These are phyloP conservation scores for Plicaturopsis crispa DNA, from an alignment of 768 basidiomycete genomes.

Conservation along the genomic window DNA sequence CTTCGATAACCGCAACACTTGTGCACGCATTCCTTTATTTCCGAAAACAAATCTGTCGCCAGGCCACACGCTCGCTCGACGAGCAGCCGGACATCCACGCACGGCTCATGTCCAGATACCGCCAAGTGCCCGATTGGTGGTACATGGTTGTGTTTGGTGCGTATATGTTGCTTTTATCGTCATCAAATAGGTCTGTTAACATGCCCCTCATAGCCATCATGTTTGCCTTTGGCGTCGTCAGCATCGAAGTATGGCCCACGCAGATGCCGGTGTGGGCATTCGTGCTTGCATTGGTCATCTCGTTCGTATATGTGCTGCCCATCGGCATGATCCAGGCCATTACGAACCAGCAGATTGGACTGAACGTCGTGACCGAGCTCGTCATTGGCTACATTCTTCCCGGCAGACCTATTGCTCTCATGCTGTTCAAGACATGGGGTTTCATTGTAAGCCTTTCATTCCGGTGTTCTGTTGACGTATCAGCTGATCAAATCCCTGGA, in stretches of 20 bases:
- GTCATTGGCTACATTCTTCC: slow-evolving; percentile 38
- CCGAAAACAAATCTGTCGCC: slow-evolving; percentile 49
- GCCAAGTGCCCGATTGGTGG: slow-evolving; percentile 56
- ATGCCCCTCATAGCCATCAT: slow-evolving; percentile 28
- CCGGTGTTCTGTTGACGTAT: too few relatives aligned
- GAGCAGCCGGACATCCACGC: slow-evolving; percentile 57
- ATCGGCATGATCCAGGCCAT: slow-evolving; percentile 44
- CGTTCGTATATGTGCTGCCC: slow-evolving; percentile 43
- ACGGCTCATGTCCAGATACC: slow-evolving; percentile 51
- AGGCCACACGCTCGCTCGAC: slow-evolving; percentile 42
- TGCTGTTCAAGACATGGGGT: slow-evolving; percentile 15
- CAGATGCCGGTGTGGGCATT: slow-evolving; percentile 64
- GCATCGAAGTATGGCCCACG: slow-evolving; percentile 59
- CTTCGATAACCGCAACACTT: slow-evolving; percentile 28
- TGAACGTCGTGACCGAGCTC: slow-evolving; percentile 32
- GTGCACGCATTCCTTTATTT: slow-evolving; percentile 46
- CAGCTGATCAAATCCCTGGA: too few relatives aligned
- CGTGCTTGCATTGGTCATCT: slow-evolving; percentile 41
- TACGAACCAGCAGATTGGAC: slow-evolving; percentile 29
- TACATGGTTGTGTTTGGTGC: slow-evolving; percentile 43
- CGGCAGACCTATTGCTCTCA: slow-evolving; percentile 28
- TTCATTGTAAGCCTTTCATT: slow-evolving; percentile 35
- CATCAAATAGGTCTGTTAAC: slow-evolving; percentile 1
- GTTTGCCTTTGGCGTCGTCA: slow-evolving; percentile 54
- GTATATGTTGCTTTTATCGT: not conserved